These are phyloP conservation scores for Microdochium trichocladiopsis DNA, from an alignment of 2,329 filamentous ascomycete genomes.

Conservation along the genomic window DNA sequence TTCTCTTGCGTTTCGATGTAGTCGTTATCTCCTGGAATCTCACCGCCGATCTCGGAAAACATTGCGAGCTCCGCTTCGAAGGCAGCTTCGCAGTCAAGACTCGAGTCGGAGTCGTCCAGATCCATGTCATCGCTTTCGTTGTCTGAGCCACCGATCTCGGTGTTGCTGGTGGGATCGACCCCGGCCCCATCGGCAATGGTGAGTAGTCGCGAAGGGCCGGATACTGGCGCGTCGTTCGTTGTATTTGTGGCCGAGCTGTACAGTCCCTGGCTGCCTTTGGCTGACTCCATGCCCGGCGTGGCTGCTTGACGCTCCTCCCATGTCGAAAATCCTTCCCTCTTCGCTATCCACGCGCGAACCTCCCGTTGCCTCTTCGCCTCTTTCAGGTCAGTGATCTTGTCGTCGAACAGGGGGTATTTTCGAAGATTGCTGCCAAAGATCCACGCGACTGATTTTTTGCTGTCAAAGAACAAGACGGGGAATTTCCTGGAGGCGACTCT, in stretches of 20 bases:
- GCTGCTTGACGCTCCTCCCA: conserved; percentile 15
- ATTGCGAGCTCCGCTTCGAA: conserved; percentile 10
- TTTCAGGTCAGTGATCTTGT: not conserved
- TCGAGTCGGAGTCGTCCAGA: conserved; percentile 2
- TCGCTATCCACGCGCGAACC: conserved; percentile 16
- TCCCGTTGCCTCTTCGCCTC: conserved; percentile 3
- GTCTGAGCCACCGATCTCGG: conserved; percentile 5
- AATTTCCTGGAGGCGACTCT: conserved; percentile 26
- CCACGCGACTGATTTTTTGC: conserved; percentile 14
- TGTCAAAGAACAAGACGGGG: conserved; percentile 30
- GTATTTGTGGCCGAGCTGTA: no score
- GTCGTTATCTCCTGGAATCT: conserved; percentile 17
- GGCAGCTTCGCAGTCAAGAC: conserved; percentile 3
- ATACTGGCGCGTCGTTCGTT: no score
- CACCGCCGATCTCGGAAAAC: conserved; percentile 11
- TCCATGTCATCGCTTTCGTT: not conserved
- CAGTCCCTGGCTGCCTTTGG: no score
- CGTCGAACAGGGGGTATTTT: conserved; percentile 5
- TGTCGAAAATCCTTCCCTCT: conserved; percentile 13
- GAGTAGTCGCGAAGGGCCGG: no score
- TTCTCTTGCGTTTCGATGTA: conserved; percentile 10
- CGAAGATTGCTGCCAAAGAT: conserved; percentile 10
- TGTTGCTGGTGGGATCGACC: not conserved
- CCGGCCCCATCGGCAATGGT: no score
- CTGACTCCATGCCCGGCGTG: no score